Evolutionary conservation across 106 monocot species (phyloP).

Genomic region (Dactylorhiza incarnata): DNA sequence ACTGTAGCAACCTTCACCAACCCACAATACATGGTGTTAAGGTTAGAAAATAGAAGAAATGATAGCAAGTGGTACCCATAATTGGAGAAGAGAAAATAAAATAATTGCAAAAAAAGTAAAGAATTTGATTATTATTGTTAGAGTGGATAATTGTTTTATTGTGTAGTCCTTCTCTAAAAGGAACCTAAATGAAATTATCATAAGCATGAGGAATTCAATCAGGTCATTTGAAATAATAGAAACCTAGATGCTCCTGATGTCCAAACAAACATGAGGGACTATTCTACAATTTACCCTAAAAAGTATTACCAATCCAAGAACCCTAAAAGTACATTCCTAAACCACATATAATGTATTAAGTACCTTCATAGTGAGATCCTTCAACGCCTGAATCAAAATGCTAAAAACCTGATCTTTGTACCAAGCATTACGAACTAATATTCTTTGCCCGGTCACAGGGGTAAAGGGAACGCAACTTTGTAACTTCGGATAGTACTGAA

Average conservation of each 20-base stretch:
- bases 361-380: constrained; percentile 82
- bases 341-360: not conserved
- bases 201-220: not conserved
- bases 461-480: constrained; percentile 97
- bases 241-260: not conserved
- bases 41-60: too few relatives aligned
- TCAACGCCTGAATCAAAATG: constrained; percentile 55
- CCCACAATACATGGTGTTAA: too few relatives aligned
- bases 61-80: not conserved
- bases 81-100: not conserved
- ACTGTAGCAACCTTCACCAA: too few relatives aligned
- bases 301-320: not conserved
- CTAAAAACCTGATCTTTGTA: constrained; percentile 77
- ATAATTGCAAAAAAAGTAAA: not conserved
- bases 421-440: constrained; percentile 70
- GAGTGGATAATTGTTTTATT: not conserved
- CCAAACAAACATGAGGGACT: not conserved
- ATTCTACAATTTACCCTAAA: not conserved
- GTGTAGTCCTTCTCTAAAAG: not conserved
- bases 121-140: not conserved
- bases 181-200: not conserved
- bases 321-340: too few relatives aligned
- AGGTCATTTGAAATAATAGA: not conserved
- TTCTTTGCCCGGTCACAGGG: constrained; percentile 91
- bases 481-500: constrained; percentile 84